These are phyloP conservation scores for Pseudozyma sp. DNA, from an alignment of 1,284 basidiomycete species.

Conservation along the genomic window DNA sequence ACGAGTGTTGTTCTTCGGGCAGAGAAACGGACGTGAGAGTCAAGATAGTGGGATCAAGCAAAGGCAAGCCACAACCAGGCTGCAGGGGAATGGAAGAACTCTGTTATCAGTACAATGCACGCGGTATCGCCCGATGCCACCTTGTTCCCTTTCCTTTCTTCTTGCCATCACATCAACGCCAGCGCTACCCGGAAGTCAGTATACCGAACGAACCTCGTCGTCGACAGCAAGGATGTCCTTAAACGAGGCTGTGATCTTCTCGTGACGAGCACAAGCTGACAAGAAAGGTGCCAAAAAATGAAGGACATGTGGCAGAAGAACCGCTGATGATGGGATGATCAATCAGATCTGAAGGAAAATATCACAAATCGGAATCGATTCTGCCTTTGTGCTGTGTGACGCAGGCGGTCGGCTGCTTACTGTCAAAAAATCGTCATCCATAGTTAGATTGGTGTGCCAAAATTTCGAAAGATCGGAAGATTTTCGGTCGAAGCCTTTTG, in stretches of 20 bases:
- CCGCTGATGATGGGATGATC: no score
- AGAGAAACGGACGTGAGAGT: not conserved
- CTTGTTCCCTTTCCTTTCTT: no score
- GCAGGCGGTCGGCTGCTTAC: not conserved
- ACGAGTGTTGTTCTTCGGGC: no score
- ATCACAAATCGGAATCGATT: constrained; percentile 8
- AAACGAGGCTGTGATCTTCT: no score
- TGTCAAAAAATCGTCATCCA: constrained; percentile 18
- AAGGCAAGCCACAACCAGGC: constrained; percentile 1
- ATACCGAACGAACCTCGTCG: no score
- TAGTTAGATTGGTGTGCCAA: not conserved
- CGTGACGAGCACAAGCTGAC: no score
- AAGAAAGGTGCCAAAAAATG: no score
- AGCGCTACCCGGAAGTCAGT: no score
- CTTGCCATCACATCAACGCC: no score
- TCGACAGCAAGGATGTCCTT: no score
- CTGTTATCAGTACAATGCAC: not conserved
- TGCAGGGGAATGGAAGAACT: not conserved
- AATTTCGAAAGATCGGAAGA: constrained; percentile 15
- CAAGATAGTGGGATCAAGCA: not conserved
- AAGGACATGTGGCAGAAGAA: no score
- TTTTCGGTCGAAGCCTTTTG: constrained; percentile 22
- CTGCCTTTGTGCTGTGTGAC: not conserved
- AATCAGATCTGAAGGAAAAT: no score
- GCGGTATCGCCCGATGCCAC: constrained; percentile 3